Evolutionary conservation across 441 rosid species (phyloP), one percentile per base, ranked within the genome.

Genomic region (Aleurites moluccanus): DNA sequence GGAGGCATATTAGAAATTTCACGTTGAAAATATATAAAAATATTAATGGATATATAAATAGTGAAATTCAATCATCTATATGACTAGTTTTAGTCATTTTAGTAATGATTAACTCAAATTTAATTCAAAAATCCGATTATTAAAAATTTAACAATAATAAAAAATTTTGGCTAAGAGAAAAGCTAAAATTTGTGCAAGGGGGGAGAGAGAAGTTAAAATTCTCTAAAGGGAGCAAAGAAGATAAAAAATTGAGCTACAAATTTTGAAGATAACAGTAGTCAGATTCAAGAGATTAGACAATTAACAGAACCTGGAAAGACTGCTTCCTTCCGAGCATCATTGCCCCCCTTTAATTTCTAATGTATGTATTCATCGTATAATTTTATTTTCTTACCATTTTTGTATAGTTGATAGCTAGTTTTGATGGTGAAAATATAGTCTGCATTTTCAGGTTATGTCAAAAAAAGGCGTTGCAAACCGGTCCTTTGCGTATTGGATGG

Each of bases 91-190:
- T n/a, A n/a, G n/a, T n/a, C n/a, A n/a, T n/a, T n/a, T n/a, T n/a
- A n/a, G n/a, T n/a, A n/a, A n/a, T n/a, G n/a, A n/a, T n/a, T n/a
- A n/a, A n/a, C n/a, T n/a, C n/a, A n/a, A n/a, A n/a, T n/a, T n/a
- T n/a, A n/a, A n/a, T n/a, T n/a, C n/a, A n/a, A n/a, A n/a, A n/a
- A n/a, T n/a, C n/a, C n/a, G n/a, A n/a, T n/a, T n/a, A n/a, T n/a
- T n/a, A n/a, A n/a, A n/a, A n/a, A n/a, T n/a, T n/a, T n/a, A n/a
- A n/a, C n/a, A n/a, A n/a, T n/a, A n/a, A n/a, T n/a, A n/a, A n/a
- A n/a, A n/a, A n/a, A n/a, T n/a, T n/a, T n/a, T 73, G 86, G 82
- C 82, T 93, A 27, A 88, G 87, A 81, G 92, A 89, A 78, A 91
- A 93, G 84, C 83, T 90, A 52, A 87, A 79, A 77, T 67, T 67